Evolutionary conservation across 2,329 filamentous ascomycete species (phyloP).

Genomic region (Knufia fluminis): DNA sequence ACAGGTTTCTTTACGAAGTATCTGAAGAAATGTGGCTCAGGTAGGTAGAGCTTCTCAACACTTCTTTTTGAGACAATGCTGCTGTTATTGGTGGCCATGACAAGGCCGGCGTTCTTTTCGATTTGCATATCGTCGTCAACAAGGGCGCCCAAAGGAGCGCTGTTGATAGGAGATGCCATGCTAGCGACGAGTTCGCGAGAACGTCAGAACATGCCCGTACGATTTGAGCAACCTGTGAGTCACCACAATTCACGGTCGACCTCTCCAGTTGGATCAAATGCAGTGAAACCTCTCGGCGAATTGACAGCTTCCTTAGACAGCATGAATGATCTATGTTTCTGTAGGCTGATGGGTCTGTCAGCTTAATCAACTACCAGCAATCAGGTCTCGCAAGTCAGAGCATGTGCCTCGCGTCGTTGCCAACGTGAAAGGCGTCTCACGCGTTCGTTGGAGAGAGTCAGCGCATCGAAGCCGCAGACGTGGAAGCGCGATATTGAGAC

Average conservation of each 20-base stretch:
- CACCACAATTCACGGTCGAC: background rate
- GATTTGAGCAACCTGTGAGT: background rate
- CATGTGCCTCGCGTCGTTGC: too few relatives aligned
- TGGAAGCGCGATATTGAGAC: too few relatives aligned
- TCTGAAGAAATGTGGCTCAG: constrained; percentile 74
- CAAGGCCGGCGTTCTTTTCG: constrained; percentile 41
- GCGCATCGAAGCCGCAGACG: too few relatives aligned
- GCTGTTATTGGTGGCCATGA: constrained; percentile 72
- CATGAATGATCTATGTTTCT: too few relatives aligned
- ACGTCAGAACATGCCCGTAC: background rate
- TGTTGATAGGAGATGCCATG: constrained; percentile 13
- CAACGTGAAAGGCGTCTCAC: too few relatives aligned
- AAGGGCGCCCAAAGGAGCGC: background rate
- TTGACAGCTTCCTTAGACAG: too few relatives aligned
- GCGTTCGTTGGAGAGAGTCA: too few relatives aligned
- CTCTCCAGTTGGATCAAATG: too few relatives aligned
- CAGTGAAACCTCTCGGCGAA: too few relatives aligned
- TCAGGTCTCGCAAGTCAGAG: too few relatives aligned
- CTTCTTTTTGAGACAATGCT: constrained; percentile 88
- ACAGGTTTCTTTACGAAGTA: constrained; percentile 81
- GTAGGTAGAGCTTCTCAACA: constrained; percentile 80
- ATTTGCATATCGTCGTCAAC: constrained; percentile 18
- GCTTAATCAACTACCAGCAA: too few relatives aligned
- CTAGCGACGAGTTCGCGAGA: background rate
- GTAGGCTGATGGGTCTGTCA: too few relatives aligned